A percentile compares a stretch with the other conserved stretches of the same genome.
phyloP scores from a whole-genome alignment of 495 filamentous ascomycete species.

The Talaromyces ruber region DNA sequence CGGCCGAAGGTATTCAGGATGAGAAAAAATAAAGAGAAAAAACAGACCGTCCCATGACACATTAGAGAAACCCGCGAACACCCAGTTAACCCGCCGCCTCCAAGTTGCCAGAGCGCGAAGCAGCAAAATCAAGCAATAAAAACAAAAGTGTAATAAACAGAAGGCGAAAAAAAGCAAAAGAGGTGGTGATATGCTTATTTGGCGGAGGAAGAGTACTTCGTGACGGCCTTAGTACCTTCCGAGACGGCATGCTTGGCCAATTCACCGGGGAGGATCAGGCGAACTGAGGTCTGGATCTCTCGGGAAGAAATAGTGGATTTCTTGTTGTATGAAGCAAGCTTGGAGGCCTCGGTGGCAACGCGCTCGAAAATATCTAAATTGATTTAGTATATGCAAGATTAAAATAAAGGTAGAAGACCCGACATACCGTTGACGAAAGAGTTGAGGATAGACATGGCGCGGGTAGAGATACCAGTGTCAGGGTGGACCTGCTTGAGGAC shows the following conservation, averaged over 20 bases:
- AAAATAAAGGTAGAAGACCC: conserved; percentile 12
- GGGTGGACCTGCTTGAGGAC: conserved; percentile 99
- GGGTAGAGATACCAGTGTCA: conserved; percentile 99
- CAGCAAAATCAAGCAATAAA: conserved; percentile 41
- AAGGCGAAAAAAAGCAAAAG: conserved; percentile 32
- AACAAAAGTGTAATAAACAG: conserved; percentile 24
- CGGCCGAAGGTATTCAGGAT: conserved; percentile 49
- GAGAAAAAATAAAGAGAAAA: conserved; percentile 32
- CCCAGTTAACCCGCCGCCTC: conserved; percentile 54
- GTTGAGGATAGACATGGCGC: conserved; percentile 99
- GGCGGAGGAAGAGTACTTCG: conserved; percentile 99
- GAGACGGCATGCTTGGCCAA: conserved; percentile 99
- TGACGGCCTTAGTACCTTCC: conserved; percentile 99
- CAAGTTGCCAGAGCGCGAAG: conserved; percentile 51
- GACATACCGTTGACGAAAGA: conserved; percentile 96
- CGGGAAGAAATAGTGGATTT: conserved; percentile 99
- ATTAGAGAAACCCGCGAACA: conserved; percentile 72
- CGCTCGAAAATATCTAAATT: conserved; percentile 96
- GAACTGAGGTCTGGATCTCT: conserved; percentile 99
- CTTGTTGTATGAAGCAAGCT: conserved; percentile 99
- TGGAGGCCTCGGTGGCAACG: conserved; percentile 96
- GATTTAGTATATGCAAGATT: not conserved
- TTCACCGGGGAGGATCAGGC: conserved; percentile 96
- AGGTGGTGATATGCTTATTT: conserved; percentile 58
- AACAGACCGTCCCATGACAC: conserved; percentile 84